phyloP scores from a whole-genome alignment of 352 stramenopile genomes.

The Phytophthora podocarpi region DNA sequence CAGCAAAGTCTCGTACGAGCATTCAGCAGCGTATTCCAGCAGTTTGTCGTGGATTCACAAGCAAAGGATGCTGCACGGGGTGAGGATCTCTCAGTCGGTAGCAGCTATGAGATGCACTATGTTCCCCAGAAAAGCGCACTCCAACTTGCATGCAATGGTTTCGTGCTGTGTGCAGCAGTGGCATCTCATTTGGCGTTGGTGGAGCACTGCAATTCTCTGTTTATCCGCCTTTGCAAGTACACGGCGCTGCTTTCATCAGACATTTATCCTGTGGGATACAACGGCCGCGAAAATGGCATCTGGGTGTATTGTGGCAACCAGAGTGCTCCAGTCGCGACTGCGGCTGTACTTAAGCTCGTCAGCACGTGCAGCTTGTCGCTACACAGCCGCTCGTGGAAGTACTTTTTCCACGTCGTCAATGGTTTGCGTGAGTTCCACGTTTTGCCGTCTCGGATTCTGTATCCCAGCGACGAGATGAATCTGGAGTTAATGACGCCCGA shows the following conservation, averaged over 20 bases:
- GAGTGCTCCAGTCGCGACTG: conserved; percentile 69
- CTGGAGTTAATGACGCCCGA: conserved; percentile 51
- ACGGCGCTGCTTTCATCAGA: conserved; percentile 63
- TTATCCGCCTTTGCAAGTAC: conserved; percentile 68
- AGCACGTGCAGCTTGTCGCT: conserved; percentile 63
- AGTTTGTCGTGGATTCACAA: conserved; percentile 68
- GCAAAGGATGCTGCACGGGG: conserved; percentile 41
- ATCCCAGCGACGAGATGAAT: conserved; percentile 31
- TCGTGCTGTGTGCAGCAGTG: conserved; percentile 68
- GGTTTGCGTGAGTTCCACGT: conserved; percentile 69
- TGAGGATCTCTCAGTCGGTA: conserved; percentile 27
- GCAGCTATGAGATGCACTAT: conserved; percentile 52
- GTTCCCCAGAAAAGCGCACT: conserved; percentile 75
- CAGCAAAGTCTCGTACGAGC: conserved; percentile 53
- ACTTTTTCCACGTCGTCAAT: conserved; percentile 67
- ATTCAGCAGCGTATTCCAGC: conserved; percentile 76
- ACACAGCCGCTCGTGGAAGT: conserved; percentile 55
- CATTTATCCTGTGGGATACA: conserved; percentile 67
- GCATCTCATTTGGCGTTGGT: conserved; percentile 56
- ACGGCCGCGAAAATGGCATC: conserved; percentile 56
- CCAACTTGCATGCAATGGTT: conserved; percentile 77
- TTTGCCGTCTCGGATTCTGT: conserved; percentile 55
- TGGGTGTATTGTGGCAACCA: conserved; percentile 72
- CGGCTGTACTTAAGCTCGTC: conserved; percentile 72
- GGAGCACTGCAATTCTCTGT: conserved; percentile 69